Base-by-base conservation (phyloP, 495 filamentous ascomycete genomes). In the Penicillium ochrochloron region DNA sequence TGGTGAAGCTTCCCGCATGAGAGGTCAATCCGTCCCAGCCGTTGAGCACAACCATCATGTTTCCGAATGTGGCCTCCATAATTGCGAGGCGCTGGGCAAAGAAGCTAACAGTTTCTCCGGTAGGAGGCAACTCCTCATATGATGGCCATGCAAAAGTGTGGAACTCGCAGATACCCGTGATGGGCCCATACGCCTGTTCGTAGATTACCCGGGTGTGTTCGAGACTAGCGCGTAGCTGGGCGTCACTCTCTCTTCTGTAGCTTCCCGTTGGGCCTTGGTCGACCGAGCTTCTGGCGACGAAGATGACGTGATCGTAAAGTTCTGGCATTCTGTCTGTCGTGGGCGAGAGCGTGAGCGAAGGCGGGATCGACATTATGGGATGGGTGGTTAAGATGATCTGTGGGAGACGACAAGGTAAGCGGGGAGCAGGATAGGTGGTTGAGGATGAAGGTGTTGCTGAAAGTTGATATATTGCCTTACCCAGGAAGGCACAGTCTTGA, bases 1-100 rank as follows among this genome's bases (percentile, higher is more conserved):
- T 58, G 3, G 5, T 58, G 25, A 58, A 58, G 23, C 5, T 27
- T 5, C 9, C n/a, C 56, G 5, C 25, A 6, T 44, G 5, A 9
- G 56, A 25, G 21, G 56, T 58, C 35, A 58, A 25, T 10, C 56
- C 34, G 39, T 58, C 56, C 56, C 56, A 58, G 23, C 56, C 56
- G 39, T 58, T 58, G 11, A 58, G 21, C 8, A 58, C 56, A 4
- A 58, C 25, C 37, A 58, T 41, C 56, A 58, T 42, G 3, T 44
- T 3, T 2, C 12, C 12, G 10, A 37, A 17, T 11, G n/a, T 37
- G 11, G 2, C 7, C 2, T 41, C 37, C 23, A 42, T 14, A 2
- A 12, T n/a, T 44, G 19, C 12, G 23, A 21, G 44, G 17, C 35
- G 35, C 2, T 23, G 15, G 15, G 56, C 39, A 21, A 58, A 58